Percentiles rank a stretch among this genome's conserved stretches.
These are phyloP conservation scores for Cryphonectria radicalis DNA, from an alignment of 2,329 filamentous ascomycete genomes.

Conservation along the genomic window DNA sequence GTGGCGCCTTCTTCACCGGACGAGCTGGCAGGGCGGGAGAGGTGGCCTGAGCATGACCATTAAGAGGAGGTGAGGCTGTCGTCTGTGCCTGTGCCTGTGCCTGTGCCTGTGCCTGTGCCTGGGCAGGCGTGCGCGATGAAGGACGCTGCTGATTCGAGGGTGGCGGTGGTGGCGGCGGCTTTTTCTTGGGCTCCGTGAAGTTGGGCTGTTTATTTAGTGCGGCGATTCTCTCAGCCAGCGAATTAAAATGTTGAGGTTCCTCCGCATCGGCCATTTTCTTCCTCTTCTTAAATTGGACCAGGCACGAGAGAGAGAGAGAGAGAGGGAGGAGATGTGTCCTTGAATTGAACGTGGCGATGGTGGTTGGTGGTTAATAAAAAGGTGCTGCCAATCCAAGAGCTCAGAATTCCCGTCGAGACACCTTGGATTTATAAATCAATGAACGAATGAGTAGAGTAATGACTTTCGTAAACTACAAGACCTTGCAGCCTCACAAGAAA, in stretches of 20 bases:
- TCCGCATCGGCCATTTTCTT: constrained; percentile 61
- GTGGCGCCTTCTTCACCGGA: constrained; percentile 39
- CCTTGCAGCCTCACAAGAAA: neutral
- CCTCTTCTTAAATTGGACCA: neutral
- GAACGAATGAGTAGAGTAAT: neutral
- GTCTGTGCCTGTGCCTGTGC: constrained; percentile 13
- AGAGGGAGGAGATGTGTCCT: neutral
- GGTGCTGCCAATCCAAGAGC: neutral
- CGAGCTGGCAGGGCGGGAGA: constrained; percentile 47
- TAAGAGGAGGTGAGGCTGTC: constrained; percentile 31
- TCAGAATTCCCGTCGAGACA: neutral
- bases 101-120: constrained; percentile 20
- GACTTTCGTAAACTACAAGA: neutral
- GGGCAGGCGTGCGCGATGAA: constrained; percentile 37
- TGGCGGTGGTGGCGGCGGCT: constrained; percentile 49
- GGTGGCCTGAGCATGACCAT: constrained; percentile 33
- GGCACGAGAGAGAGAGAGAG: neutral
- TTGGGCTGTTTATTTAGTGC: constrained; percentile 66
- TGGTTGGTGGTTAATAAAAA: neutral
- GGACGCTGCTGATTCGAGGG: constrained; percentile 47
- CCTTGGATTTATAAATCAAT: neutral
- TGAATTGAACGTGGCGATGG: neutral
- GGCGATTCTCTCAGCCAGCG: constrained; percentile 65
- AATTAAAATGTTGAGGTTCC: constrained; percentile 61
- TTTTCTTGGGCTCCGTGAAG: constrained; percentile 51